A percentile compares a stretch with the other conserved stretches of the same genome.
Conservation (phyloP, 257 asterid species). For the Jaltomata sinuosa region DNA sequence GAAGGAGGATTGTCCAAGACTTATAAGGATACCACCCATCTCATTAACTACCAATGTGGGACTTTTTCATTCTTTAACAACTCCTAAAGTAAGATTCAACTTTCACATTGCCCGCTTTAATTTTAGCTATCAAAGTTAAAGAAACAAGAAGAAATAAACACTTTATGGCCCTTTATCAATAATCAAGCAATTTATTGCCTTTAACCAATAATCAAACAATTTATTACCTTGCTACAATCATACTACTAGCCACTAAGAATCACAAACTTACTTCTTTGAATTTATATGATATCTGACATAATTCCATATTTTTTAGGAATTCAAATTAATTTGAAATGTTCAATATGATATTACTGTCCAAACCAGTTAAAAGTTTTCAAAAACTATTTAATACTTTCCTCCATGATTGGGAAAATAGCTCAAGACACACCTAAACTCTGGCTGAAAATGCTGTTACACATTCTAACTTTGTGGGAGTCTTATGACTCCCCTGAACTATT, state of each 20-base stretch:
- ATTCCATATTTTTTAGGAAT: no score
- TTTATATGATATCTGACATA: no score
- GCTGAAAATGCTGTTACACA: no score
- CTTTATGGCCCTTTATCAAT: neutral
- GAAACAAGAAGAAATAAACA: neutral
- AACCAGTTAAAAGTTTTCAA: neutral
- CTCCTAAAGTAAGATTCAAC: neutral
- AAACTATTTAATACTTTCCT: neutral
- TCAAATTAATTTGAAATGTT: neutral
- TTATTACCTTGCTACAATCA: neutral
- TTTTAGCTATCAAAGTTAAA: neutral
- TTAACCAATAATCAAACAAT: neutral
- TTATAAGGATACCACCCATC: no score
- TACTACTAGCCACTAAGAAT: neutral
- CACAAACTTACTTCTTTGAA: no score
- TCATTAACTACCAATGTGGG: no score
- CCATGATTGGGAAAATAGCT: no score
- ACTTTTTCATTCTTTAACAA: no score
- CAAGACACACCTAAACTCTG: no score
- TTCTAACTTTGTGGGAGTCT: no score
- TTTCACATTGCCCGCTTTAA: neutral
- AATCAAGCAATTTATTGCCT: neutral
- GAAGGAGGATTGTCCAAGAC: no score
- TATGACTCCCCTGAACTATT: no score
- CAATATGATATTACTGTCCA: neutral